A percentile compares a stretch with the other conserved stretches of the same genome.
Conservation (phyloP, 1,139 yeast genomes). For the Eremothecium cymbalariae region DNA sequence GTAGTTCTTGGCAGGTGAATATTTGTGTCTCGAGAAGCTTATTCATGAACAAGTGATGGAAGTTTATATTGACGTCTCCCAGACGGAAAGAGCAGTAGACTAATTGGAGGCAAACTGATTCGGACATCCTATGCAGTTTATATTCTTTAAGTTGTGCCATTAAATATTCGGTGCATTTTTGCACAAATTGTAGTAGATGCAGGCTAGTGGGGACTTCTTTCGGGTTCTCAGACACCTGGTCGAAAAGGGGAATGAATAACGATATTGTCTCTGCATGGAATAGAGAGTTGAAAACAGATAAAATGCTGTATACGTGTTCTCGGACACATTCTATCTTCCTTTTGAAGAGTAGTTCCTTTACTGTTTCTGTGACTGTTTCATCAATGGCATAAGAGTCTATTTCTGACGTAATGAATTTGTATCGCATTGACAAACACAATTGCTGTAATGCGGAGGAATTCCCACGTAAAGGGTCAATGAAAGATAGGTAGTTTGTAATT, state of each 20-base stretch:
- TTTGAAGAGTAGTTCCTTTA: conserved; percentile 57
- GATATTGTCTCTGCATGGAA: conserved; percentile 13
- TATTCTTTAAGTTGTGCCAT: conserved; percentile 15
- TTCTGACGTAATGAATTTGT: conserved; percentile 52
- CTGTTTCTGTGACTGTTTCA: conserved; percentile 44
- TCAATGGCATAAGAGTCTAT: conserved; percentile 40
- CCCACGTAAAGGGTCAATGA: conserved; percentile 46
- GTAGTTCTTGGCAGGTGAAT: conserved; percentile 19
- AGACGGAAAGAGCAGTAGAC: conserved; percentile 32
- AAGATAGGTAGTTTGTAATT: conserved; percentile 64
- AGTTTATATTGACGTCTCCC: conserved; percentile 26
- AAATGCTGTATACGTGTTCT: conserved; percentile 39
- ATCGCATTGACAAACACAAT: conserved; percentile 48
- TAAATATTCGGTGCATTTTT: conserved; percentile 19
- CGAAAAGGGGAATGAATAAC: conserved; percentile 15
- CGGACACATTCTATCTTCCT: conserved; percentile 75
- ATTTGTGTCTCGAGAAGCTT: conserved; percentile 20
- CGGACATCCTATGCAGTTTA: conserved; percentile 16
- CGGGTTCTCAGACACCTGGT: conserved; percentile 1
- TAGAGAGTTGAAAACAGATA: conserved; percentile 21
- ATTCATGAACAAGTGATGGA: conserved; percentile 27
- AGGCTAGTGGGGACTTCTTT: conserved; percentile 19
- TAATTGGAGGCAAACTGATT: conserved; percentile 30
- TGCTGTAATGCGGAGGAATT: conserved; percentile 31
- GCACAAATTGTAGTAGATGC: conserved; percentile 23